Evolutionary conservation across 176 grass and related monocot genomes (phyloP), one percentile per base, ranked within the genome.

Genomic region (Luzula sylvatica): DNA sequence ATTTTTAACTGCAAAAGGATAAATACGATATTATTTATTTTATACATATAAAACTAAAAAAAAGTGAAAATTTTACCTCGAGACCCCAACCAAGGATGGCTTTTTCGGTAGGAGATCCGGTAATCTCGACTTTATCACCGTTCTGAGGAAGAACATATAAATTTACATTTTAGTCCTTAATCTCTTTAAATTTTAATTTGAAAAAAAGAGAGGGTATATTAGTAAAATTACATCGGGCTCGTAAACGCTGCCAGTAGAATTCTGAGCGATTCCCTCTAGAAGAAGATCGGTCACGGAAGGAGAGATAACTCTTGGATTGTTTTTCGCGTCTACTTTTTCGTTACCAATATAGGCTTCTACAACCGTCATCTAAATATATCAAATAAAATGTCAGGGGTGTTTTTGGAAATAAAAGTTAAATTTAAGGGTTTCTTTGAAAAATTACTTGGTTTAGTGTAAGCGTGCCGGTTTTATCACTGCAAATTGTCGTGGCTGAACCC

Each of bases 401-500:
- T 72, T 54, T 54, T 13, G n/a, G n/a, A n/a, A n/a, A n/a, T n/a
- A n/a, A n/a, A n/a, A n/a, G n/a, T n/a, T n/a, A n/a, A 47, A 13
- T 21, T 16, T 44, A n/a, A 27, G 23, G n/a, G n/a, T n/a, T n/a
- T 59, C 19, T 29, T 1, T 18, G 71, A 48, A 1, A 57, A 70
- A 71, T 58, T 52, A 98, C 92, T 85, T 90, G 68, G 50, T 98
- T 98, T 44, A 98, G 58, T 6, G 92, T 98, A 58, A 98, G 76
- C 70, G 92, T 98, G 67, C 92, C 92, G 0, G 92, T 98, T 65
- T 98, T 98, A 54, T 98, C 92, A 87, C 92, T 90, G 61, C 92
- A 98, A 71, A 98, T 98, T 58, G 92, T 98, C 58, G 92, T 98
- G 69, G 92, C 92, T 41, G 92, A 98, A 51, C 92, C 92, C 92